phyloP scores from a whole-genome alignment of 768 basidiomycete species.

The Agrocybe pediades region DNA sequence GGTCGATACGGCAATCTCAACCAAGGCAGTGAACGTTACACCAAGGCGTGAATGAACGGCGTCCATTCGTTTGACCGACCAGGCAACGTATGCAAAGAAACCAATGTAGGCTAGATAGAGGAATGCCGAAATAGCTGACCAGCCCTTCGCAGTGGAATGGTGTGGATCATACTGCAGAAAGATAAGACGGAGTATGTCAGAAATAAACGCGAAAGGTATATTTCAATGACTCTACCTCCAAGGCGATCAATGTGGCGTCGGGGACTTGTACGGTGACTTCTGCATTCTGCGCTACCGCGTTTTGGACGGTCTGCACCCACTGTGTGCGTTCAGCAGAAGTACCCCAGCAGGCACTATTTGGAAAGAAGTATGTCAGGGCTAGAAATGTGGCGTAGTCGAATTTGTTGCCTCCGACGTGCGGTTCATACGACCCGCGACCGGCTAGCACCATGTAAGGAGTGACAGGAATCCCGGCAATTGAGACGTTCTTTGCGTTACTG shows the following conservation, averaged over 20 bases:
- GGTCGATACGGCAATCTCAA: conserved; percentile 90
- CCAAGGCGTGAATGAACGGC: conserved; percentile 91
- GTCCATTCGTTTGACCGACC: conserved; percentile 75
- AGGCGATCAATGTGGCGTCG: conserved; percentile 44
- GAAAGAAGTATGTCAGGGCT: conserved; percentile 83
- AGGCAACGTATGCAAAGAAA: conserved; percentile 75
- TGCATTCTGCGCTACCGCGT: conserved; percentile 35
- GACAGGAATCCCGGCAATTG: conserved; percentile 64
- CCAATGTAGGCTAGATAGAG: conserved; percentile 76
- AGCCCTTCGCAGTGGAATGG: conserved; percentile 43
- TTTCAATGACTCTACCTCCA: conserved; percentile 42
- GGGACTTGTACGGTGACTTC: conserved; percentile 29
- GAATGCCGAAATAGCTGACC: conserved; percentile 67
- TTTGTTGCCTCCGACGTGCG: conserved; percentile 43
- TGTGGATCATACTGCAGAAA: conserved; percentile 53
- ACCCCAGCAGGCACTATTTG: conserved; percentile 69
- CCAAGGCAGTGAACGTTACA: conserved; percentile 89
- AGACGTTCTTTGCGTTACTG: conserved; percentile 49
- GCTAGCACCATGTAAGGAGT: conserved; percentile 79
- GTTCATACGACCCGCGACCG: conserved; percentile 60
- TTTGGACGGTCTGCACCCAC: conserved; percentile 61
- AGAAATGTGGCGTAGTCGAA: conserved; percentile 71
- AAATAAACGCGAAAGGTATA: conserved; percentile 1
- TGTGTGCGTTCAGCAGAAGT: conserved; percentile 54
- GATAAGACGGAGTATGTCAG: conserved; percentile 4